phyloP scores from a whole-genome alignment of 2,329 filamentous ascomycete species.

The Aspergillus sp. region DNA sequence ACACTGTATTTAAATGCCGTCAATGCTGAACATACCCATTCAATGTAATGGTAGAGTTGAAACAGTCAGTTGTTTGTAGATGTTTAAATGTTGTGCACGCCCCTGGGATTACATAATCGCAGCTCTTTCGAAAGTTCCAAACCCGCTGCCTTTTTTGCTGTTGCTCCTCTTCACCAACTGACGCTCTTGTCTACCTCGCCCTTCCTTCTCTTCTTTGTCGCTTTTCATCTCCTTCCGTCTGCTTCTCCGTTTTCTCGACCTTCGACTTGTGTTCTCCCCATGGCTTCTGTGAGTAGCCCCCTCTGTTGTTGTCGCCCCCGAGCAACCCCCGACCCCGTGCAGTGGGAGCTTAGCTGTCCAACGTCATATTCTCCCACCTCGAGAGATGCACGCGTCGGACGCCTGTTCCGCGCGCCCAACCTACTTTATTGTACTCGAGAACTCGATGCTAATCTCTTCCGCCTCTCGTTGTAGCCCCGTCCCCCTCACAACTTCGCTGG shows the following conservation, averaged over 20 bases:
- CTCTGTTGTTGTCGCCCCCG: constrained; percentile 16
- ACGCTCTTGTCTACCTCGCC: constrained; percentile 16
- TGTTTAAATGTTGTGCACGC: not conserved
- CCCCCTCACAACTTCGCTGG: constrained; percentile 42
- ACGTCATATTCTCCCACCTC: constrained; percentile 16
- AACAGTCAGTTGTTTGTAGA: not conserved
- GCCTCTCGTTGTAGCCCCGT: constrained; percentile 36
- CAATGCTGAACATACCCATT: not conserved
- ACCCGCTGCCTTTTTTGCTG: constrained; percentile 15
- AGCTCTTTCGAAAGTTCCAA: constrained; percentile 1
- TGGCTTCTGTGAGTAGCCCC: constrained; percentile 48
- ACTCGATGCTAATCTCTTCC: constrained; percentile 21
- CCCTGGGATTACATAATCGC: constrained; percentile 21
- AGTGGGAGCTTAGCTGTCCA: constrained; percentile 19
- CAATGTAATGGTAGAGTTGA: not conserved
- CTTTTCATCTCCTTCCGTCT: constrained; percentile 3
- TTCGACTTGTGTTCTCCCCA: constrained; percentile 28
- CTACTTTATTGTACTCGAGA: not conserved
- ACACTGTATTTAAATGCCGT: not conserved
- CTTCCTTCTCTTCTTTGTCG: constrained; percentile 15
- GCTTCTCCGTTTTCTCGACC: constrained; percentile 9
- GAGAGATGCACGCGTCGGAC: constrained; percentile 11
- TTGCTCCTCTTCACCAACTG: constrained; percentile 16
- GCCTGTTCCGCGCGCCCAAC: constrained; percentile 6
- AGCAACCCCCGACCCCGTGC: constrained; percentile 5